phyloP scores from a whole-genome alignment of 768 basidiomycete species.

The Trametes cingulata region DNA sequence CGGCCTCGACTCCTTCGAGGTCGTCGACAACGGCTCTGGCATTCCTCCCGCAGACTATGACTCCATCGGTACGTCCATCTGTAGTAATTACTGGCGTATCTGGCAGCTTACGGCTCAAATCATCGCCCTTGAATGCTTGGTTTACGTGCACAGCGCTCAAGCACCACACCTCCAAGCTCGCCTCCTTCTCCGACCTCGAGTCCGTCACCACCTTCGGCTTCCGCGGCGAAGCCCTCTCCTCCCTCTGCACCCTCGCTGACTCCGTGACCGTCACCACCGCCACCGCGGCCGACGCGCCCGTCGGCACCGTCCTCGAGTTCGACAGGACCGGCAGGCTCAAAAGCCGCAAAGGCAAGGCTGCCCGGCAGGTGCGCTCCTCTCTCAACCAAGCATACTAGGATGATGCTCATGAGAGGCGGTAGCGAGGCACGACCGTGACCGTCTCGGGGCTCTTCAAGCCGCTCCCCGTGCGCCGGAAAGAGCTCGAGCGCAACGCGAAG shows the following conservation, averaged over 20 bases:
- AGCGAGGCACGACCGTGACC: conserved; percentile 87
- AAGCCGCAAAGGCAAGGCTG: conserved; percentile 57
- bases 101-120: no score
- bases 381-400: background rate
- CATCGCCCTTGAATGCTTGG: no score
- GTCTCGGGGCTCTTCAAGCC: conserved; percentile 74
- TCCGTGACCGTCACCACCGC: conserved; percentile 72
- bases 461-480: conserved; percentile 89
- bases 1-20: conserved; percentile 80
- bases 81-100: no score
- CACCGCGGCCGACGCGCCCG: conserved; percentile 67
- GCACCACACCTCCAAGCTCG: conserved; percentile 91
- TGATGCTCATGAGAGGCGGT: background rate
- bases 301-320: conserved; percentile 79
- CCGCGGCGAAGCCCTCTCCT: conserved; percentile 93
- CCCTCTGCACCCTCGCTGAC: conserved; percentile 83
- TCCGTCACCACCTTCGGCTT: conserved; percentile 87
- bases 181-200: conserved; percentile 71
- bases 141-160: conserved; percentile 66
- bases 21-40: conserved; percentile 90
- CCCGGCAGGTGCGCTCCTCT: conserved; percentile 59
- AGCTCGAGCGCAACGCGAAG: conserved; percentile 85
- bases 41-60: conserved; percentile 78
- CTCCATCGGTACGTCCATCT: conserved; percentile 60
- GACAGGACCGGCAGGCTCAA: conserved; percentile 63